phyloP scores from a whole-genome alignment of 1,139 yeast species.

The Kodamaea ohmeri region DNA sequence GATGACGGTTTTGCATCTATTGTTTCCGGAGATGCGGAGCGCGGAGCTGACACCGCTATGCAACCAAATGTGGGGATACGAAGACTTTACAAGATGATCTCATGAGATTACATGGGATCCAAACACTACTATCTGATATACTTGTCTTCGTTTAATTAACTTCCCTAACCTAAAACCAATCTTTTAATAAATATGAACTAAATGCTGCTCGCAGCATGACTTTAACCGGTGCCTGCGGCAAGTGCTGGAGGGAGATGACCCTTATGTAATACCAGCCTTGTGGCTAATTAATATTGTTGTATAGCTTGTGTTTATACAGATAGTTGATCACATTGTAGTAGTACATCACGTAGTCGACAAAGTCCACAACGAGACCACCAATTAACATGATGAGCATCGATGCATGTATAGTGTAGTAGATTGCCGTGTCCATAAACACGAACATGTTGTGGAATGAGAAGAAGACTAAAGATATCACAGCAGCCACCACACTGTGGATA shows the following conservation, averaged over 20 bases:
- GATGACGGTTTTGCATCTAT: too few relatives aligned
- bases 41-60: neutral
- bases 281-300: conserved; percentile 29
- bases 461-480: conserved; percentile 9
- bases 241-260: neutral
- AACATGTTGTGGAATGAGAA: conserved; percentile 16
- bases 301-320: conserved; percentile 30
- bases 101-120: too few relatives aligned
- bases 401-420: conserved; percentile 30
- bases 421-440: conserved; percentile 24
- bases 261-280: neutral
- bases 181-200: conserved; percentile 3
- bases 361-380: conserved; percentile 24
- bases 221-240: neutral
- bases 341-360: conserved; percentile 20
- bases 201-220: conserved; percentile 3
- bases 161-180: neutral
- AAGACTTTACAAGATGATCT: neutral
- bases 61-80: conserved; percentile 2
- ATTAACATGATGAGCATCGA: conserved; percentile 26
- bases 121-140: too few relatives aligned
- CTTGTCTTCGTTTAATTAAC: neutral
- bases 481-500: conserved; percentile 4
- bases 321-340: conserved; percentile 25
- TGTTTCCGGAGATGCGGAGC: neutral